A percentile compares a stretch with the other conserved stretches of the same genome.
These are phyloP conservation scores for Chlorella sp. DNA, from an alignment of 139 green algal species.

Conservation along the genomic window DNA sequence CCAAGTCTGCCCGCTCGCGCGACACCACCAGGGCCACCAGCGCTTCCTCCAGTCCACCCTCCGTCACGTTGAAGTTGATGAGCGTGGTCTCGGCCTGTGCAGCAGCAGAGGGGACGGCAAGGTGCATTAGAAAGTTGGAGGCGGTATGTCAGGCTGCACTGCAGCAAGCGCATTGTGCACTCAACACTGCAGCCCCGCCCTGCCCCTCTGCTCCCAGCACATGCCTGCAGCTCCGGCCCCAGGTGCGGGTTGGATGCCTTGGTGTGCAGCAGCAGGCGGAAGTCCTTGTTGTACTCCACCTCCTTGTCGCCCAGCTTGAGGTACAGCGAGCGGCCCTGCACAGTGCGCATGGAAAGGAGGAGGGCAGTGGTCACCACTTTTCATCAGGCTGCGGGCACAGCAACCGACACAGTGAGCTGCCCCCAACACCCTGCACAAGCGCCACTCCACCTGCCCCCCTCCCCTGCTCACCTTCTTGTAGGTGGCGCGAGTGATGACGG, in stretches of 20 bases:
- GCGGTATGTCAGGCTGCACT: too few relatives aligned
- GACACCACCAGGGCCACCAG: slow-evolving; percentile 87
- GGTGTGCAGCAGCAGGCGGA: slow-evolving; percentile 88
- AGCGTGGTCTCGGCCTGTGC: slow-evolving; percentile 83
- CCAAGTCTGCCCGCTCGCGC: slow-evolving; percentile 83
- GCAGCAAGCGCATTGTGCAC: too few relatives aligned
- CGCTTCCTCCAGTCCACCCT: slow-evolving; percentile 92
- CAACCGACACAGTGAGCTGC: too few relatives aligned
- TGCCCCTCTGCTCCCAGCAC: too few relatives aligned
- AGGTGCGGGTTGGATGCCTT: slow-evolving; percentile 89
- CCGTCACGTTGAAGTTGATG: slow-evolving; percentile 93
- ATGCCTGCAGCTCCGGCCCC: slow-evolving; percentile 83
- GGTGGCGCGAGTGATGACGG: slow-evolving; percentile 69
- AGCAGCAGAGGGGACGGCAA: not conserved
- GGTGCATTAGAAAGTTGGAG: too few relatives aligned
- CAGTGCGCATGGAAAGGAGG: slow-evolving; percentile 47
- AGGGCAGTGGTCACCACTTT: too few relatives aligned
- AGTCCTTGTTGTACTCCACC: slow-evolving; percentile 75
- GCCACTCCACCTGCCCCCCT: too few relatives aligned
- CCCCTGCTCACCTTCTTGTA: slow-evolving; percentile 48
- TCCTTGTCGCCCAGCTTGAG: slow-evolving; percentile 90
- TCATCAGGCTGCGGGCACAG: too few relatives aligned
- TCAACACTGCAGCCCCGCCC: too few relatives aligned
- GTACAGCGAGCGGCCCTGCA: slow-evolving; percentile 76
- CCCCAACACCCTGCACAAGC: too few relatives aligned